Conservation (phyloP, 306 rosid genomes). For the Trichosanthes truncata region DNA sequence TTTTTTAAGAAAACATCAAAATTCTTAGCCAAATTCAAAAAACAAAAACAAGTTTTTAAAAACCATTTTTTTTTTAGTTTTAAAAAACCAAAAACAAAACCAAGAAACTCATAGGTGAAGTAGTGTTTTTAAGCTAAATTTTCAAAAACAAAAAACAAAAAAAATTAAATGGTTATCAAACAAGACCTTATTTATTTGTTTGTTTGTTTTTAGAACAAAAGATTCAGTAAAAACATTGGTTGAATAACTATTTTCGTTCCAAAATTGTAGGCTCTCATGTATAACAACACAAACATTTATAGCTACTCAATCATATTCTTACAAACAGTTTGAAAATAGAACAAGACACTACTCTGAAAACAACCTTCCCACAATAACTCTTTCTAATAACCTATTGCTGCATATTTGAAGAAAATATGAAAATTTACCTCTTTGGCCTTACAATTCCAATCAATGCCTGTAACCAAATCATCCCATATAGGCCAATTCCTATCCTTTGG, state of each 20-base stretch:
- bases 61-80: too few relatives aligned
- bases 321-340: not conserved
- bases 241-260: not conserved
- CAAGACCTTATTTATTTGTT: not conserved
- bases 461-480: constrained; percentile 71
- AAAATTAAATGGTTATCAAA: too few relatives aligned
- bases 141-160: too few relatives aligned
- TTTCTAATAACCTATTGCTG: not conserved
- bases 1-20: too few relatives aligned
- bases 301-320: not conserved
- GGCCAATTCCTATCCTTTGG: constrained; percentile 74
- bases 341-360: not conserved
- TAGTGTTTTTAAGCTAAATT: too few relatives aligned
- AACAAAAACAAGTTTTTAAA: too few relatives aligned
- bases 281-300: not conserved
- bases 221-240: not conserved
- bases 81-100: too few relatives aligned
- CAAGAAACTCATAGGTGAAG: too few relatives aligned
- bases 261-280: not conserved
- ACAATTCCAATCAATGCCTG: constrained; percentile 57
- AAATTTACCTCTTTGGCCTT: constrained; percentile 53
- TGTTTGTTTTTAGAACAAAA: not conserved
- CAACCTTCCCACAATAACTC: not conserved
- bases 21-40: too few relatives aligned
- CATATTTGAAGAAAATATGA: not conserved